A percentile compares a stretch with the other conserved stretches of the same genome.
These are phyloP conservation scores for Stagonosporopsis cucurbitacearum DNA, from an alignment of 2,329 filamentous ascomycete species.

Conservation along the genomic window DNA sequence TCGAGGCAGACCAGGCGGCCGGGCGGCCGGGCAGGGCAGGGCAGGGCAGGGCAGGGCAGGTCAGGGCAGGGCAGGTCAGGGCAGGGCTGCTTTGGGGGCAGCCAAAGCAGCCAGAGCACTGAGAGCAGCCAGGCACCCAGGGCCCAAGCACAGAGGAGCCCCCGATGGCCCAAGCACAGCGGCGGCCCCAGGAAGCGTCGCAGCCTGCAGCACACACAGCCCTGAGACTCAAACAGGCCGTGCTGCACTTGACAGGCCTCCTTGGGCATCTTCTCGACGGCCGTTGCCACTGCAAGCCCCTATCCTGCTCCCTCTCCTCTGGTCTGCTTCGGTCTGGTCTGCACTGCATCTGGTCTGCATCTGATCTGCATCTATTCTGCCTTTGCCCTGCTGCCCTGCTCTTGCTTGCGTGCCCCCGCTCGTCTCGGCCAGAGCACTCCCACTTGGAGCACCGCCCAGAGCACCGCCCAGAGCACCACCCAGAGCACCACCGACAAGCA, in stretches of 20 bases:
- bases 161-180: too few relatives aligned
- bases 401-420: too few relatives aligned
- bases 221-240: conserved; percentile 20
- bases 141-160: too few relatives aligned
- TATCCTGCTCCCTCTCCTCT: conserved; percentile 6
- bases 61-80: not conserved
- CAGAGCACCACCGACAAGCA: too few relatives aligned
- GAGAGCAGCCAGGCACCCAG: too few relatives aligned
- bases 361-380: not conserved
- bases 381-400: not conserved
- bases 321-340: too few relatives aligned
- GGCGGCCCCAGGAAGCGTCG: too few relatives aligned
- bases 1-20: not conserved
- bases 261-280: conserved; percentile 26
- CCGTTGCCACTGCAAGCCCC: conserved; percentile 29
- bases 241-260: conserved; percentile 20
- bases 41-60: not conserved
- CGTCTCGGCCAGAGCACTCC: conserved; percentile 9
- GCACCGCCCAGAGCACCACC: too few relatives aligned
- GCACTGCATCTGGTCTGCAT: too few relatives aligned
- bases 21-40: not conserved
- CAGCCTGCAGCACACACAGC: conserved; percentile 5
- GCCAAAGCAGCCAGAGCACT: too few relatives aligned
- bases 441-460: conserved; percentile 19
- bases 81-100: too few relatives aligned